Evolutionary conservation across 2,329 filamentous ascomycete species (phyloP), one percentile per base, ranked within the genome.

Genomic region (Tolypocladium inflatum): DNA sequence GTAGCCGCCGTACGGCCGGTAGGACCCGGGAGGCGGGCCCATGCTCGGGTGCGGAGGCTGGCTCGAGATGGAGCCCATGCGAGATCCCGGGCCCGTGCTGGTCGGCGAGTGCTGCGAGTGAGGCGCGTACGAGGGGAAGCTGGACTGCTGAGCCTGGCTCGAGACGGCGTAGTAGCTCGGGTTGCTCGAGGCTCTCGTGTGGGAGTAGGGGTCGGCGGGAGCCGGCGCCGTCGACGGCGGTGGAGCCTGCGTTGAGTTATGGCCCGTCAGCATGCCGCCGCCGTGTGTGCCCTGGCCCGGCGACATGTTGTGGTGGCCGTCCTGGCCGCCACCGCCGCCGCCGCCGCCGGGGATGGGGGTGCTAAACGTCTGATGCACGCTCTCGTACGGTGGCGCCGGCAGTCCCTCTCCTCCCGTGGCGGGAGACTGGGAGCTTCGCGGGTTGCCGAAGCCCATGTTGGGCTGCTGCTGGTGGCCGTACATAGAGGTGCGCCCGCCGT

Each of bases 381-480:
- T 77, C 62, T 89, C 86, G 72, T 87, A 90, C 8, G 86, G 80
- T 60, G 87, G 84, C 57, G 83, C 78, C 60, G 88, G 81, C 57
- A 92, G 76, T 54, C 79, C 80, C 67, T 90, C 84, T 54, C 76
- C 78, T 35, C 78, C 76, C 9, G 82, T 79, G 11, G 76, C 70
- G 17, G 88, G 86, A 30, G 73, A 73, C 56, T 70, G 71, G 4
- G 73, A 70, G 61, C 64, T 70, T 57, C 73, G 65, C 38, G 71
- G 68, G 55, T 65, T 66, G 57, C 64, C 66, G 48, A 67, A 71
- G 33, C 68, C 61, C 67, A 83, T 75, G 53, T 79, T 78, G 37
- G 82, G 79, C 56, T 82, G 82, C 60, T 69, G 79, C 56, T 82
- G 82, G 58, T 69, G 70, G 55, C 61, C 64, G 72, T 84, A 89